Base-by-base conservation (phyloP, 192 early-diverging fungal species). In the Coemansia sp. region DNA sequence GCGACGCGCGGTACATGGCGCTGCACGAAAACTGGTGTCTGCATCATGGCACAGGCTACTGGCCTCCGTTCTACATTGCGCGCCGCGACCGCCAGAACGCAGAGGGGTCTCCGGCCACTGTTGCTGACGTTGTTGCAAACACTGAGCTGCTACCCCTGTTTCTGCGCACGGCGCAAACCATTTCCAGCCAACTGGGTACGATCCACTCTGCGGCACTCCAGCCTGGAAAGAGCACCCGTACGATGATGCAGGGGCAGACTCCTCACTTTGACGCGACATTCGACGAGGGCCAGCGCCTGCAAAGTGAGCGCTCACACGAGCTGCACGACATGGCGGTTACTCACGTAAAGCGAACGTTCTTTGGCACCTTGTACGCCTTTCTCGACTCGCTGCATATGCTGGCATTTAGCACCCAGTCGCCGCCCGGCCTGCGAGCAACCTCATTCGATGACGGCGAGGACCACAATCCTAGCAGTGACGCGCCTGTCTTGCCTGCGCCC, bases 381-480 rank as follows among this genome's bases (percentile, higher is more conserved):
- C 70, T 95, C 40, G 94, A 97, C 63, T 88, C 91, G 18, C 82
- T 95, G n/a, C 85, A 89, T 11, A 82, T 86, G 57, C 66, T 90
- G 27, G 87, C 72, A 1, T 80, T 80, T 18, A 58, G 37, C 43
- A 63, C 71, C 8, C 18, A 19, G 12, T 36, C 53, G 24, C 53
- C 38, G 15, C 24, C 62, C 12, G 68, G 41, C 29, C 17, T 24
- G 15, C 22, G 34, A 26, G 33, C 46, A 8, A 3, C 42, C 32
- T 22, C 41, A 8, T 8, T 34, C 2, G 42, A 53, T 24, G 56
- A 56, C 7, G 19, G 26, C 17, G 56, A 65, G 18, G 61, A 55
- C 6, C 38, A 32, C n/a, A 29, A n/a, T 0, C 39, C 14, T 24
- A 9, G 37, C 37, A 34, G 50, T 22, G 40, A 53, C n/a, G 38